Evolutionary conservation across 257 asterid genomes (phyloP), one percentile per base, ranked within the genome.

Genomic region (Petunia axillaris): DNA sequence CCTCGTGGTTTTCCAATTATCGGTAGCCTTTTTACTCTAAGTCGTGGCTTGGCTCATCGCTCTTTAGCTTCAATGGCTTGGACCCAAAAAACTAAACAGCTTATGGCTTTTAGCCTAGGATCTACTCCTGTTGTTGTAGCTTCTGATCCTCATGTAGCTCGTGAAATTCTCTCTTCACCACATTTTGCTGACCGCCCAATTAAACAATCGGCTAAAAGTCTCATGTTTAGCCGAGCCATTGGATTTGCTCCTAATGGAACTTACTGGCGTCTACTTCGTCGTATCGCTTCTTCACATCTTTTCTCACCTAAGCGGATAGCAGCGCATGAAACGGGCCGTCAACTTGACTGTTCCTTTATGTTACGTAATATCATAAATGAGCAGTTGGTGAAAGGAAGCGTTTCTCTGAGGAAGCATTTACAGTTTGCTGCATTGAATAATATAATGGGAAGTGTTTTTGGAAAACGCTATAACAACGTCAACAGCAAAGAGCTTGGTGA

Each of bases 201-300:
- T 57, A 90, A 90, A 53, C 76, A 90, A 50, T 90, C 94, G 43
- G 94, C 91, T 86, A 84, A 78, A 82, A 82, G 71, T 62, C 93
- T 90, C 38, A 90, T 90, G 94, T 89, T 90, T 46, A 86, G 82
- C 85, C 87, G 93, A 64, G 94, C 94, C 85, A 90, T 90, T 7
- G 94, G 94, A 11, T 90, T 90, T 44, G 94, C 94, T 3, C 94
- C 93, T 0, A 82, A 84, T 8, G 91, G 94, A 7, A 39, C 86
- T 9, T 85, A 90, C 66, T 90, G 93, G 94, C 83, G 89, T 4
- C 82, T 85, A 57, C 37, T 90, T 66, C 84, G 94, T 37, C 87
- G 82, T 81, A 86, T 87, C 11, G 88, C 92, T 13, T 85, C 91
- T 0, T 62, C 90, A 0, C 92, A 89, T 64, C 88, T 90, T 11